These are phyloP conservation scores for Heterobasidion occidentale DNA, from an alignment of 1,284 basidiomycete species.

Conservation along the genomic window DNA sequence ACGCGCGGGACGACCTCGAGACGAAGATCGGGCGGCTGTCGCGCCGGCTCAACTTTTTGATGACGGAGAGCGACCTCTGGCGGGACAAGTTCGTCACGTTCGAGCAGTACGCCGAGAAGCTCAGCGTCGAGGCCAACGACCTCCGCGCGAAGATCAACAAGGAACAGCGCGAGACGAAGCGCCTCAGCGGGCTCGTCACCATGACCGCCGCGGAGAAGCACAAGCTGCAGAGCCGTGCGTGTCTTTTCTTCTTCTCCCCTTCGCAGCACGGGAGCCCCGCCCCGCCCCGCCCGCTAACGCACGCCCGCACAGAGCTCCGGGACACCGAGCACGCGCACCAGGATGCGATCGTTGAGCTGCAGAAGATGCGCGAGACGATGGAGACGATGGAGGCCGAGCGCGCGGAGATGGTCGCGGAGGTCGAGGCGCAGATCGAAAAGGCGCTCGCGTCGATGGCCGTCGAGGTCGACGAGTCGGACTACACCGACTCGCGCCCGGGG, in stretches of 20 bases:
- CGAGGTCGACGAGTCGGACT: slow-evolving; percentile 68
- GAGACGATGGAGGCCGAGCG: slow-evolving; percentile 79
- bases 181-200: slow-evolving; percentile 70
- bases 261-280: not conserved
- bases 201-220: slow-evolving; percentile 70
- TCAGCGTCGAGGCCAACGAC: slow-evolving; percentile 78
- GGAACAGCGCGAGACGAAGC: slow-evolving; percentile 80
- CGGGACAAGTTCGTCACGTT: slow-evolving; percentile 88
- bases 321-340: slow-evolving; percentile 72
- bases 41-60: slow-evolving; percentile 80
- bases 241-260: not conserved
- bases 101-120: slow-evolving; percentile 86
- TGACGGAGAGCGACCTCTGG: slow-evolving; percentile 87
- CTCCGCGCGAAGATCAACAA: slow-evolving; percentile 78
- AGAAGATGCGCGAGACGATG: slow-evolving; percentile 70
- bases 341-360: slow-evolving; percentile 60
- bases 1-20: slow-evolving; percentile 86
- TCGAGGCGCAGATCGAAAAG: slow-evolving; percentile 80
- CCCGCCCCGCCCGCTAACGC: slow-evolving; percentile 8
- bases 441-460: slow-evolving; percentile 79
- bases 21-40: slow-evolving; percentile 82
- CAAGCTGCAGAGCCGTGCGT: slow-evolving; percentile 60
- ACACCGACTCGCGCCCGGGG: slow-evolving; percentile 38
- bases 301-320: slow-evolving; percentile 38
- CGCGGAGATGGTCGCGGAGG: slow-evolving; percentile 79